Conservation (phyloP, 805 yeast species). For the Zygoascus flipseniorum region DNA sequence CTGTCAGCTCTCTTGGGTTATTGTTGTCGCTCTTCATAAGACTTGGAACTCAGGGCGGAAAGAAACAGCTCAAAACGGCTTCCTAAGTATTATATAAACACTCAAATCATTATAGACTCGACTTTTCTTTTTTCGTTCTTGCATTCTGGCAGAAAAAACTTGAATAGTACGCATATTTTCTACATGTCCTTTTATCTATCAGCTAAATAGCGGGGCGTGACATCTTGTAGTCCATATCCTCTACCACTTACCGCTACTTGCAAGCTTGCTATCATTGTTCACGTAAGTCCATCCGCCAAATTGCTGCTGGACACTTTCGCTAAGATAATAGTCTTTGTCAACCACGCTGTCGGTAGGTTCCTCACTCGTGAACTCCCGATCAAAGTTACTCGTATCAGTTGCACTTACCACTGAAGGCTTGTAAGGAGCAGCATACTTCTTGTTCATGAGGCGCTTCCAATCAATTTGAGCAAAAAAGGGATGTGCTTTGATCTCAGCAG, state of each 20-base stretch:
- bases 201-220: no score
- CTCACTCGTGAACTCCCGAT: slow-evolving; percentile 77
- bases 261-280: slow-evolving; percentile 24
- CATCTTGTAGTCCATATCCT: no score
- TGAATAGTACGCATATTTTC: no score
- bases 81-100: slow-evolving; percentile 19
- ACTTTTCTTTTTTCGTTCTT: no score
- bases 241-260: slow-evolving; percentile 27
- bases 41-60: slow-evolving; percentile 28
- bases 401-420: slow-evolving; percentile 84
- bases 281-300: slow-evolving; percentile 97
- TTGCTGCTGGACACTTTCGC: slow-evolving; percentile 94
- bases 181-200: no score
- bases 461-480: slow-evolving; percentile 82
- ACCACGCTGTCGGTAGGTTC: slow-evolving; percentile 93
- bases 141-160: no score
- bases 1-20: slow-evolving; percentile 26
- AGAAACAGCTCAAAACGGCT: background rate
- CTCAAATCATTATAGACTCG: background rate
- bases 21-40: slow-evolving; percentile 28
- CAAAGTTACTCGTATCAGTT: slow-evolving; percentile 88
- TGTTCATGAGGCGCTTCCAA: slow-evolving; percentile 74
- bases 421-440: slow-evolving; percentile 91
- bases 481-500: slow-evolving; percentile 75
- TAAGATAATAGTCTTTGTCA: slow-evolving; percentile 63